Evolutionary conservation across 2,329 filamentous ascomycete genomes (phyloP), one percentile per base, ranked within the genome.

Genomic region (Exophiala aquamarina): DNA sequence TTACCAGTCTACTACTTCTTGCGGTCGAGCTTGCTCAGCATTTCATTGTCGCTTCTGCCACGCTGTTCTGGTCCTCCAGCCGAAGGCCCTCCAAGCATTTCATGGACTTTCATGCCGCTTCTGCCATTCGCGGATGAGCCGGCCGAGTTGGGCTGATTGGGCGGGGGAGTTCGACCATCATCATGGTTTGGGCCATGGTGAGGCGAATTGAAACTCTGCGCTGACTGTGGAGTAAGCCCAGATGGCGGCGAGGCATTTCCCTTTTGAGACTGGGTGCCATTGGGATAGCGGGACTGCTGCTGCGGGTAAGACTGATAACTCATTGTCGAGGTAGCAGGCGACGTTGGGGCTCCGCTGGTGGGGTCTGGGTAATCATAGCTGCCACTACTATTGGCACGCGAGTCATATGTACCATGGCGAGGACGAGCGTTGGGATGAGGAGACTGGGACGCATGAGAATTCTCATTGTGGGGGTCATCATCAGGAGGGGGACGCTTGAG

Each of bases 321-420:
- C 41, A 70, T 62, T 14, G 67, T 64, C 35, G 70, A 69, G 10
- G 66, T 66, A 17, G 70, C 65, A 41, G 71, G 70, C 11, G 71
- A 73, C 21, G 73, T 71, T 3, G 72, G 71, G 23, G 72, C 70
- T 23, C 74, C 62, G 43, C 70, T 71, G 36, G 68, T 69, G 7
- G 70, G 69, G 54, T 74, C 71, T n/a, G 69, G 68, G 50, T 74
- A 74, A 40, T 72, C 69, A 48, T 67, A 74, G 31, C 67, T 69
- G 35, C 52, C 55, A 50, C 51, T 54, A 26, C 49, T 56, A 42
- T 53, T 55, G 31, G 66, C 65, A 38, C 66, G 65, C 13, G 71
- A 73, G 43, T 69, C 68, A 54, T 71, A 70, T 13, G 52, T 52
- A 23, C 49, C 54, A 47, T 70, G 69, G 50, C 63, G 65, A 49